Evolutionary conservation across 2,329 filamentous ascomycete genomes (phyloP).

Genomic region (Beauveria rudraprayagi): DNA sequence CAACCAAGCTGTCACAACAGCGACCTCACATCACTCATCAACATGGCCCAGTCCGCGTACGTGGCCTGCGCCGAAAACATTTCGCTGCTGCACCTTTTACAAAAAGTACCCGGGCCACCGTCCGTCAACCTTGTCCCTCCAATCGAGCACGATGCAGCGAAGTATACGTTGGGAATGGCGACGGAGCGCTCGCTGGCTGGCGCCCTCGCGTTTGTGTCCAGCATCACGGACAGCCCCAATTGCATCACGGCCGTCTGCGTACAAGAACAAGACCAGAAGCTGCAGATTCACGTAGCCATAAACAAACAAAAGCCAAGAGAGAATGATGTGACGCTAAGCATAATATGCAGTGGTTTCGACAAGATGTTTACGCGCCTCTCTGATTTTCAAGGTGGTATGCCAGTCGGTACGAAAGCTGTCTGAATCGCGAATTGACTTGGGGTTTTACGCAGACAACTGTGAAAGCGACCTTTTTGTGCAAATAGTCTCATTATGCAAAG

Average conservation of each 20-base stretch:
- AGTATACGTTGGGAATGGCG: neutral
- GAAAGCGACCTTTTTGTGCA: neutral
- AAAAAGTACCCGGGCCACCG: neutral
- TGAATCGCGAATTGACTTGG: neutral
- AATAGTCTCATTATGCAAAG: neutral
- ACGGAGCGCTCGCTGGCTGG: neutral
- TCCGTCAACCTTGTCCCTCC: neutral
- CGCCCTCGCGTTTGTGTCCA: neutral
- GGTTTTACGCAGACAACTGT: neutral
- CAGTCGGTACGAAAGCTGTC: neutral
- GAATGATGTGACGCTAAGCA: neutral
- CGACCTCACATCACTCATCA: no score
- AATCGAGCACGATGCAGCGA: no score
- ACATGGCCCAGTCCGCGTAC: neutral
- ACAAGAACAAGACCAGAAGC: neutral
- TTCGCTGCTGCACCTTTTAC: neutral
- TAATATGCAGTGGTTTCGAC: neutral
- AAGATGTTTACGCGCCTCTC: neutral
- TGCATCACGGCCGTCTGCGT: conserved; percentile 1
- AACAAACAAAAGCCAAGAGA: neutral
- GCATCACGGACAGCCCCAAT: neutral
- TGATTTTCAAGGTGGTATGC: neutral
- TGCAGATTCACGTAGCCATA: neutral
- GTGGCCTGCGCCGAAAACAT: neutral
- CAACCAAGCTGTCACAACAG: no score